phyloP scores from a whole-genome alignment of 1,139 yeast genomes.

The Geotrichum citri-aurantii region DNA sequence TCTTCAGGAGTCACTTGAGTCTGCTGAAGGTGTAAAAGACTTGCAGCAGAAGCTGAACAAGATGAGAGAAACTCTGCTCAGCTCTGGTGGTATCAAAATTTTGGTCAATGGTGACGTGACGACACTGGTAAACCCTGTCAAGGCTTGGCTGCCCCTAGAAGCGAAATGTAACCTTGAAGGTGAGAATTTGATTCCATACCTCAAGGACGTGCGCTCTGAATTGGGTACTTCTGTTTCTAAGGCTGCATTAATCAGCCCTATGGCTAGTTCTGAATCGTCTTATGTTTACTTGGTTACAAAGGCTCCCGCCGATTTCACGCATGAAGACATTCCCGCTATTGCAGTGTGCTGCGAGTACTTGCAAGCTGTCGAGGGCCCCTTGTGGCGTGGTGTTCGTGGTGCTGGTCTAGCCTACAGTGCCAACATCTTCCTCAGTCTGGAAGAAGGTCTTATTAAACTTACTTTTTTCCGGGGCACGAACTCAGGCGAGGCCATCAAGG shows the following conservation, averaged over 20 bases:
- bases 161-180: constrained; percentile 1
- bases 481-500: constrained; percentile 61
- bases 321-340: constrained; percentile 65
- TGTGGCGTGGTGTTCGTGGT: constrained; percentile 96
- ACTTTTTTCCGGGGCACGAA: constrained; percentile 82
- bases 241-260: constrained; percentile 59
- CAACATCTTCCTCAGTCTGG: constrained; percentile 51
- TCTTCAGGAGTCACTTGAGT: constrained; percentile 37
- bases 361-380: constrained; percentile 91
- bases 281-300: constrained; percentile 57
- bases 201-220: constrained; percentile 50
- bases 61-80: constrained; percentile 54
- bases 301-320: constrained; percentile 58
- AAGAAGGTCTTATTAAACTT: constrained; percentile 62
- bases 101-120: constrained; percentile 65
- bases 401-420: constrained; percentile 94
- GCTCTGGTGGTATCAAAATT: constrained; percentile 56
- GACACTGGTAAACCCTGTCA: constrained; percentile 48
- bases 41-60: constrained; percentile 52
- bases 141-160: constrained; percentile 53
- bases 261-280: constrained; percentile 88
- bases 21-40: constrained; percentile 44
- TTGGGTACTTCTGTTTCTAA: constrained; percentile 50
- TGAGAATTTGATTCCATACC: constrained; percentile 43
- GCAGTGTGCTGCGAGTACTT: constrained; percentile 71